A percentile compares a stretch with the other conserved stretches of the same genome.
phyloP scores from a whole-genome alignment of 2,329 filamentous ascomycete species.

The Zymoseptoria passerinii region DNA sequence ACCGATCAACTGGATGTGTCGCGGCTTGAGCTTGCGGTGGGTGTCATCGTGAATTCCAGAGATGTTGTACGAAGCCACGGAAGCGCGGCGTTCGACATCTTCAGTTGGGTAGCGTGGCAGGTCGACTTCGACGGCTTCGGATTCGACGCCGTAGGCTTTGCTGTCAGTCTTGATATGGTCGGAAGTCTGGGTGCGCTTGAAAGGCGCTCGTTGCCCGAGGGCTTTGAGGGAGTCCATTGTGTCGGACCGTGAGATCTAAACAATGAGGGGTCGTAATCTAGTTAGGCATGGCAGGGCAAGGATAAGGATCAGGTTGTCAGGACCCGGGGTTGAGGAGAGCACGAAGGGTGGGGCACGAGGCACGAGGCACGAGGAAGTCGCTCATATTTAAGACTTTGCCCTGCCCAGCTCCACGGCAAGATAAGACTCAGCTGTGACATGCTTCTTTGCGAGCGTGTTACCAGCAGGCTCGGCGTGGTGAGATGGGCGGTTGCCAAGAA shows the following conservation, averaged over 20 bases:
- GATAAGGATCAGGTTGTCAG: background rate
- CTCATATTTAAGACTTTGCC: background rate
- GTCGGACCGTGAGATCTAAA: background rate
- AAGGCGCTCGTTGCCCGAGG: constrained; percentile 5
- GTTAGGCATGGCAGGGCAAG: background rate
- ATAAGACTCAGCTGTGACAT: background rate
- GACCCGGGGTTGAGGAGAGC: background rate
- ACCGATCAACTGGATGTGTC: constrained; percentile 42
- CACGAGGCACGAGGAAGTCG: background rate
- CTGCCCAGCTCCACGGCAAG: background rate
- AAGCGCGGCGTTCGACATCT: constrained; percentile 17
- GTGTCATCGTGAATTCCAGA: constrained; percentile 27
- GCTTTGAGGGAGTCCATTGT: constrained; percentile 12
- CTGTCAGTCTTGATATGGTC: constrained; percentile 6
- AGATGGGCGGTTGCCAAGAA: background rate
- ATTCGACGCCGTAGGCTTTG: constrained; percentile 7
- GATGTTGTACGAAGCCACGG: constrained; percentile 16
- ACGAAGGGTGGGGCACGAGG: background rate
- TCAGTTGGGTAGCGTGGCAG: constrained; percentile 9
- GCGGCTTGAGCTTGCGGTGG: constrained; percentile 37
- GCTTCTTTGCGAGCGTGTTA: background rate
- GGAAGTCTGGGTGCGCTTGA: constrained; percentile 12
- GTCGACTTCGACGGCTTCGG: constrained; percentile 3
- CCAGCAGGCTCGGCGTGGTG: background rate
- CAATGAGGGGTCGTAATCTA: background rate